phyloP scores from a whole-genome alignment of 306 rosid species.

The Psophocarpus tetragonolobus region DNA sequence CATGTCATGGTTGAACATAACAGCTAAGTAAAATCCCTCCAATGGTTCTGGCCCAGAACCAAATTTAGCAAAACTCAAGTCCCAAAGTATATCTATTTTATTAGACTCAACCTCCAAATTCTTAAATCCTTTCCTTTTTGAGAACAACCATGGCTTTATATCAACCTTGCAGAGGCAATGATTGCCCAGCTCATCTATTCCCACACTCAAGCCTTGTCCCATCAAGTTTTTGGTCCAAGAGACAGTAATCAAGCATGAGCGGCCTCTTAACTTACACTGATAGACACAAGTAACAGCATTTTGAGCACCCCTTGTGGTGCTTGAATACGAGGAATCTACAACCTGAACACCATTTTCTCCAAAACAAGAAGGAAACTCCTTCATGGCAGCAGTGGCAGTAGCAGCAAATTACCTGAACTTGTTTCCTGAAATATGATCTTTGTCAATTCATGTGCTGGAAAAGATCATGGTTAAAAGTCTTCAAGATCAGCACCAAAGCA shows the following conservation, averaged over 20 bases:
- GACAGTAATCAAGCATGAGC: slow-evolving; percentile 69
- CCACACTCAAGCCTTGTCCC: slow-evolving; percentile 81
- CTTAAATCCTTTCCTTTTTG: slow-evolving; percentile 78
- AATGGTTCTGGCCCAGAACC: slow-evolving; percentile 83
- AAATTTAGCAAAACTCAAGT: slow-evolving; percentile 74
- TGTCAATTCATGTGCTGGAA: slow-evolving; percentile 13
- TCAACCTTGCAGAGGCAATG: slow-evolving; percentile 74
- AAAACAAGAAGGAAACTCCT: slow-evolving; percentile 96
- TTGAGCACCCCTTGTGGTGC: slow-evolving; percentile 58
- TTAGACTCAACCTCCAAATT: slow-evolving; percentile 56
- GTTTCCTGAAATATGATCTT: slow-evolving; percentile 27
- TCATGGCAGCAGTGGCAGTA: slow-evolving; percentile 48
- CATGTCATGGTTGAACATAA: slow-evolving; percentile 57
- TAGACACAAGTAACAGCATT: slow-evolving; percentile 81
- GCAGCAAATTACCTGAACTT: slow-evolving; percentile 19
- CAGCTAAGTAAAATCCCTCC: slow-evolving; percentile 70
- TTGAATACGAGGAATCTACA: slow-evolving; percentile 67
- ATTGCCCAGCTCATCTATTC: slow-evolving; percentile 58
- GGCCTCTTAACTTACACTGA: slow-evolving; percentile 60
- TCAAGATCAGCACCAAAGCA: slow-evolving; percentile 43
- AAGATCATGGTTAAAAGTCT: background rate
- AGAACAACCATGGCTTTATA: slow-evolving; percentile 89
- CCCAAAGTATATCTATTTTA: slow-evolving; percentile 72
- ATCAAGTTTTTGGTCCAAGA: slow-evolving; percentile 85
- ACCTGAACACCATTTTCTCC: slow-evolving; percentile 96